A percentile compares a stretch with the other conserved stretches of the same genome.
Conservation (phyloP, 2,329 filamentous ascomycete species). For the Teratosphaeria destructans region DNA sequence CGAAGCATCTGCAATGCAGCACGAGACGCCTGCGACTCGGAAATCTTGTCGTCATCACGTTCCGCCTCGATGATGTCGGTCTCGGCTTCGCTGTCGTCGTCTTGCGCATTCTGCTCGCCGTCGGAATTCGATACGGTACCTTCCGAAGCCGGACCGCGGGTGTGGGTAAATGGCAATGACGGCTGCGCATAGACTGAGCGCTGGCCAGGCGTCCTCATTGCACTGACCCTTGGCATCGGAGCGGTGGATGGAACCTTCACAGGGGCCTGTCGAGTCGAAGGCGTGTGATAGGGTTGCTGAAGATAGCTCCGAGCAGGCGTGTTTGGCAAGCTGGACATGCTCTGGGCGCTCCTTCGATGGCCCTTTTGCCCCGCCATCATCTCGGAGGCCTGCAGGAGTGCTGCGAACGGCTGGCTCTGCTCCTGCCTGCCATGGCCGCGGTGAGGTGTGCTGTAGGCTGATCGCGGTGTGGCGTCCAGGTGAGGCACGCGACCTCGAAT, state of each 20-base stretch:
- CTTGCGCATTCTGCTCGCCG: conserved; percentile 15
- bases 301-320: conserved; percentile 53
- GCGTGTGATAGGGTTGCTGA: conserved; percentile 36
- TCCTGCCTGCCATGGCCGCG: conserved; percentile 39
- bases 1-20: conserved; percentile 54
- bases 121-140: conserved; percentile 70
- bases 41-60: conserved; percentile 48
- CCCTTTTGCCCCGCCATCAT: conserved; percentile 48
- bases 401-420: conserved; percentile 50
- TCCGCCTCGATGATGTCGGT: conserved; percentile 51
- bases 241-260: conserved; percentile 36
- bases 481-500: conserved; percentile 50
- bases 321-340: conserved; percentile 71
- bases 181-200: conserved; percentile 14
- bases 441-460: conserved; percentile 27
- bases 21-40: conserved; percentile 67
- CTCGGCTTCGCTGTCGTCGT: conserved; percentile 37
- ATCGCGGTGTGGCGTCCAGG: conserved; percentile 48
- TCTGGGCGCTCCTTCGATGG: conserved; percentile 68
- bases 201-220: conserved; percentile 28
- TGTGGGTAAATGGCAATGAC: conserved; percentile 10
- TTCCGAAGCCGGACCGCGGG: conserved; percentile 14
- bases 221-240: conserved; percentile 36
- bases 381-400: conserved; percentile 62
- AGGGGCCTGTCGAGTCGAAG: conserved; percentile 13